Percentiles rank a stretch among this genome's conserved stretches.
Evolutionary conservation across 371 early-diverging fungal species (phyloP).

Genomic region (Smittium culicis): DNA sequence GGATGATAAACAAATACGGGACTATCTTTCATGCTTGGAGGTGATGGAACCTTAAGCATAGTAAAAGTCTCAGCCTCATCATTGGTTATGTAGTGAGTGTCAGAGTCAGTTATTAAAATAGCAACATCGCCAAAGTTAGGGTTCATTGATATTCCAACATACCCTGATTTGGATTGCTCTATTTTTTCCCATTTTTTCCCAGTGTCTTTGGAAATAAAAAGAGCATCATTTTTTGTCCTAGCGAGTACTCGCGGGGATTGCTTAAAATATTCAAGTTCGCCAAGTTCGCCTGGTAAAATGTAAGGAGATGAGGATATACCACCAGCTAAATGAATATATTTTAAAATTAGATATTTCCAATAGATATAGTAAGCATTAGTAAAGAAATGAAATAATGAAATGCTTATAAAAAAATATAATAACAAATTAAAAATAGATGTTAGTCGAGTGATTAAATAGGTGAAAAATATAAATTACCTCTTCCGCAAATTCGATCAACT

Average conservation of each 20-base stretch:
- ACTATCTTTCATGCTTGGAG: slow-evolving; percentile 40
- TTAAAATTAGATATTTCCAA: background rate
- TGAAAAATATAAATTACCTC: slow-evolving; percentile 4
- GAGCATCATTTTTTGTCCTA: slow-evolving; percentile 17
- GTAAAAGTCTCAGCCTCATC: slow-evolving; percentile 55
- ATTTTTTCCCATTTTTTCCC: background rate
- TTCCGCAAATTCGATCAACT: slow-evolving; percentile 42
- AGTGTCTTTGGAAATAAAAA: slow-evolving; percentile 19
- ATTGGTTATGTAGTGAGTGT: slow-evolving; percentile 44
- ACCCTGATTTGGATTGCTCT: background rate
- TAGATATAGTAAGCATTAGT: too few species aligned
- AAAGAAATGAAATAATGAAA: too few species aligned
- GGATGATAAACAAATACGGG: slow-evolving; percentile 67
- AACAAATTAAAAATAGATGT: too few species aligned
- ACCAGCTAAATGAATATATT: background rate
- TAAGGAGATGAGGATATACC: background rate
- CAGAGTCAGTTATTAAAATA: slow-evolving; percentile 49
- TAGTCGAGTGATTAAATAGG: background rate
- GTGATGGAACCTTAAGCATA: slow-evolving; percentile 38
- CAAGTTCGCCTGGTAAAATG: background rate
- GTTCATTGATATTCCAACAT: slow-evolving; percentile 42
- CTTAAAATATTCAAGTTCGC: slow-evolving; percentile 1
- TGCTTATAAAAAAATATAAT: too few species aligned
- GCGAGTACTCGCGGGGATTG: background rate
- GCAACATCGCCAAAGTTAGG: slow-evolving; percentile 52